Conservation (phyloP, 1,284 basidiomycete species). For the Ceratobasidium sp. region DNA sequence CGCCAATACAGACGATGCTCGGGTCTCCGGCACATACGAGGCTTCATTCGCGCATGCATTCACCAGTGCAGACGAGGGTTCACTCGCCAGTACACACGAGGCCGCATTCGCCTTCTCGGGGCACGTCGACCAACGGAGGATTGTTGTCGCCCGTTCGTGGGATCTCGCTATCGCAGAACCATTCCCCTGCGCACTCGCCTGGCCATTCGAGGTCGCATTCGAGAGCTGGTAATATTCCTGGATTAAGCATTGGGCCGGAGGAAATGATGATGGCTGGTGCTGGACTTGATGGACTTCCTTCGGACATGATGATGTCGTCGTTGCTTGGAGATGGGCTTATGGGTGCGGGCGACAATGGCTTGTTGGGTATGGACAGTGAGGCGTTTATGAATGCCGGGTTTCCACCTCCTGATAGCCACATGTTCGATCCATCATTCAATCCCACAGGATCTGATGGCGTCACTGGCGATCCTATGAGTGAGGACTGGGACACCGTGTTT, state of each 20-base stretch:
- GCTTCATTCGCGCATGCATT: not conserved
- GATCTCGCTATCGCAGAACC: too few species aligned
- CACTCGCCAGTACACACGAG: not conserved
- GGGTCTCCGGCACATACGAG: too few species aligned
- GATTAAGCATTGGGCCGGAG: not conserved
- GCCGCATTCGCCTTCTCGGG: constrained; percentile 13
- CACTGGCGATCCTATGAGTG: not conserved
- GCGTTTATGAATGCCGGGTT: constrained; percentile 13
- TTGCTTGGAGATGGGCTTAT: not conserved
- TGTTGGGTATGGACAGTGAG: constrained; percentile 21
- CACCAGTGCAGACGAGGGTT: constrained; percentile 16
- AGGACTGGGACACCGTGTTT: constrained; percentile 16
- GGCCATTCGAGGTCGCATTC: constrained; percentile 25
- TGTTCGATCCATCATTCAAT: constrained; percentile 29
- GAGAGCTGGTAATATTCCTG: not conserved
- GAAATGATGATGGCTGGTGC: not conserved
- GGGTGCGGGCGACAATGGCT: constrained; percentile 1
- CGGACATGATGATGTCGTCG: not conserved
- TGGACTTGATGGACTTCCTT: not conserved
- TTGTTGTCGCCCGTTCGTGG: too few species aligned
- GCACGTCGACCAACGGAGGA: not conserved
- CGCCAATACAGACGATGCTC: too few species aligned
- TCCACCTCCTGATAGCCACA: constrained; percentile 6
- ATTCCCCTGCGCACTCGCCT: too few species aligned
- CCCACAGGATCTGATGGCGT: not conserved